Base-by-base conservation (phyloP, 2,329 filamentous ascomycete genomes). In the Fusarium continuum region DNA sequence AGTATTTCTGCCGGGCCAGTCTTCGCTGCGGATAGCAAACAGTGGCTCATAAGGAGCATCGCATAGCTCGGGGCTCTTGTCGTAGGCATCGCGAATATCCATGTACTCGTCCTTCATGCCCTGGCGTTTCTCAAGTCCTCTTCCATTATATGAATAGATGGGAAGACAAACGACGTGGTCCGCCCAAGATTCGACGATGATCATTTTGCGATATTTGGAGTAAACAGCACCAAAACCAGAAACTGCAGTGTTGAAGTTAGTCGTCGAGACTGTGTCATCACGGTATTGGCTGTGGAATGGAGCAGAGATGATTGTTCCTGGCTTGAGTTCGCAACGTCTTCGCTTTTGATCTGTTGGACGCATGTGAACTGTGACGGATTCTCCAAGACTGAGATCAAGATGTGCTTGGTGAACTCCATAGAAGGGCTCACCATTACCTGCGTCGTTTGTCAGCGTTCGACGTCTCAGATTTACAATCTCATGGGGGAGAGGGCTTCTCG, bases 181-280 rank as follows among this genome's bases (percentile, higher is more conserved):
- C 6, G 19, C 23, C 67, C 67, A 70, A 2, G 8, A 31, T 6
- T 68, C 62, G 4, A 70, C 14, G 9, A 69, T 38, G 16, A 70
- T 31, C 55, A 70, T 64, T 52, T 67, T 70, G n/a, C 67, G 62
- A 20, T 68, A 70, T 14, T 70, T 70, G 22, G 67, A 70, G 47
- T 67, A 47, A n/a, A 68, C 49, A 3, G 60, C 17, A 4, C 67
- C 67, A 29, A 55, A 60, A 2, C 26, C 39, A 4, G 62, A 60
- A 25, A 57, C 46, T 9, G 54, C 48, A 13, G 49, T 29, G 40
- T 67, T 57, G 25, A 22, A 13, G 14, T 65, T 38, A 3, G 28
- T 9, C 1, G 51, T 45, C 2, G 39, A 20, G 2, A 68, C 44
- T 8, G 29, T 34, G 8, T 63, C 32, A 1, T 45, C 20, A 13